phyloP scores from a whole-genome alignment of 768 basidiomycete genomes.

The Psilocybe cyanescens region DNA sequence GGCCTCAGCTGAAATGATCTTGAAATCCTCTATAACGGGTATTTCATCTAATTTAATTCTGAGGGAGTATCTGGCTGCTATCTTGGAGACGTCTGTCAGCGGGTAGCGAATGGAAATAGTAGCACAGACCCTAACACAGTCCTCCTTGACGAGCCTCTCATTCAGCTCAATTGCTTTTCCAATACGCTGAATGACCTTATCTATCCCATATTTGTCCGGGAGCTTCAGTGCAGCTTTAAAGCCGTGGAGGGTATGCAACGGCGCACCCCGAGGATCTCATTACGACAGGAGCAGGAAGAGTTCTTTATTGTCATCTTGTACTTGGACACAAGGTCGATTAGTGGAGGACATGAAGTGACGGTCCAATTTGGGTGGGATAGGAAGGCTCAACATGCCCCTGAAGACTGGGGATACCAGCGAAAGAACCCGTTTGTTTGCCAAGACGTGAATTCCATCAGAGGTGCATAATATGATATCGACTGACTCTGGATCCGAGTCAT shows the following conservation, averaged over 20 bases:
- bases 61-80: background rate
- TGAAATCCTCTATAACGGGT: background rate
- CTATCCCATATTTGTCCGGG: slow-evolving; percentile 3
- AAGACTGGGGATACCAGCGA: slow-evolving; percentile 34
- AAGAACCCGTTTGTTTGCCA: slow-evolving; percentile 28
- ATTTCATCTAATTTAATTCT: background rate
- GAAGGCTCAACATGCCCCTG: slow-evolving; percentile 30
- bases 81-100: background rate
- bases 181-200: background rate
- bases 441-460: slow-evolving; percentile 34
- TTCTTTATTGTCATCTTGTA: slow-evolving; percentile 1
- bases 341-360: background rate
- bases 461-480: slow-evolving; percentile 30
- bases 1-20: background rate
- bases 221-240: background rate
- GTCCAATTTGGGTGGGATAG: background rate
- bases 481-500: slow-evolving; percentile 14
- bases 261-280: background rate
- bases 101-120: background rate
- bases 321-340: background rate
- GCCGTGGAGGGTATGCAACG: background rate
- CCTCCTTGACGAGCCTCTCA: background rate
- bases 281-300: background rate
- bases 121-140: slow-evolving; percentile 1
- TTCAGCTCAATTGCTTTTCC: background rate